These are phyloP conservation scores for Magnusiomyces fungicola DNA, from an alignment of 1,139 yeast genomes.

Conservation along the genomic window DNA sequence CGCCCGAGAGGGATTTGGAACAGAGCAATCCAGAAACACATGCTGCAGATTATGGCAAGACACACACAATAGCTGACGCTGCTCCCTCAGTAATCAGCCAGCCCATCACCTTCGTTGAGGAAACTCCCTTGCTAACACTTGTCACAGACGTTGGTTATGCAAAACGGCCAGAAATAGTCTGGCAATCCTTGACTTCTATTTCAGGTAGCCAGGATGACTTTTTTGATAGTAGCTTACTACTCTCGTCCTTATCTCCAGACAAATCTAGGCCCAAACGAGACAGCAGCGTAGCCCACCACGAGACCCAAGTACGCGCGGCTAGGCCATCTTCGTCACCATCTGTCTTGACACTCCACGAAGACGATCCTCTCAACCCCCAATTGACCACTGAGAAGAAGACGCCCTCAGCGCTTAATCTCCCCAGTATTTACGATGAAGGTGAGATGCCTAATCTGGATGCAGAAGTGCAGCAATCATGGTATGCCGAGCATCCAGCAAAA, in stretches of 20 bases:
- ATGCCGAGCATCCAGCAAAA: conserved; percentile 9
- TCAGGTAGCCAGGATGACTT: conserved; percentile 62
- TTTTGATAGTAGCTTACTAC: conserved; percentile 45
- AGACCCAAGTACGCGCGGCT: too few relatives aligned
- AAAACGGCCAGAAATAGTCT: conserved; percentile 46
- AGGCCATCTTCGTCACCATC: neutral
- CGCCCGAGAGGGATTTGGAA: too few relatives aligned
- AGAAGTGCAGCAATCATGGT: conserved; percentile 29
- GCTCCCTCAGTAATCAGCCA: too few relatives aligned
- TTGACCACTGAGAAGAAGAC: too few relatives aligned
- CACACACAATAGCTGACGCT: too few relatives aligned
- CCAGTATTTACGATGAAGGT: neutral
- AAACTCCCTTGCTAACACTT: conserved; percentile 45
- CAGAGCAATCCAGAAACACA: too few relatives aligned
- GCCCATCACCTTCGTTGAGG: too few relatives aligned
- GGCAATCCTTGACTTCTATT: conserved; percentile 67
- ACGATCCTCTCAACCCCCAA: too few relatives aligned
- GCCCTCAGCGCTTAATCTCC: too few relatives aligned
- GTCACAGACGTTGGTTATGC: conserved; percentile 68
- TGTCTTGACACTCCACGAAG: neutral
- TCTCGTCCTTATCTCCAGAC: conserved; percentile 5
- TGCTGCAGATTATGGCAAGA: too few relatives aligned
- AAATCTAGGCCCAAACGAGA: neutral
- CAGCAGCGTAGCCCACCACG: neutral
- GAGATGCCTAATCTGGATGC: neutral